Evolutionary conservation across 306 rosid species (phyloP).

Genomic region (Pyrus betulifolia): DNA sequence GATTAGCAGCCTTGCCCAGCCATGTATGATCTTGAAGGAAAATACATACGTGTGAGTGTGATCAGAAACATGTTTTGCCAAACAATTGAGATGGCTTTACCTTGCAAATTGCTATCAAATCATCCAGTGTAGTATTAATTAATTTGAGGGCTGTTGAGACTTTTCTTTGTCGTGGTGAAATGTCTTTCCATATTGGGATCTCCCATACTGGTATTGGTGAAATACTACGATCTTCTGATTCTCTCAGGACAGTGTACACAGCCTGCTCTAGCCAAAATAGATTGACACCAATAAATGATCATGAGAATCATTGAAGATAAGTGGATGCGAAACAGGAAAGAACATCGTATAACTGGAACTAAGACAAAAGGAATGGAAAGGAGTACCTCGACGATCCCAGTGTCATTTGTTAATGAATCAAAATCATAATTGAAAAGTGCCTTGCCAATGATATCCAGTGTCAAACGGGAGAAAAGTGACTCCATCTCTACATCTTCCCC

Average conservation of each 20-base stretch:
- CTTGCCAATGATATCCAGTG: constrained; percentile 87
- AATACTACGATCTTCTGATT: constrained; percentile 93
- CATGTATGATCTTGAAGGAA: neutral
- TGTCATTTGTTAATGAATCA: constrained; percentile 79
- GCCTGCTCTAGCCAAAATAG: constrained; percentile 62
- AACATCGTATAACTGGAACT: constrained; percentile 5
- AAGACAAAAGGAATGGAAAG: constrained; percentile 14
- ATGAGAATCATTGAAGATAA: constrained; percentile 10
- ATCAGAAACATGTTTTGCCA: neutral
- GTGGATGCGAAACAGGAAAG: constrained; percentile 3
- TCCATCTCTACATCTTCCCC: constrained; percentile 98
- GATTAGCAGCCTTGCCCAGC: constrained; percentile 14
- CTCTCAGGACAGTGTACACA: constrained; percentile 84
- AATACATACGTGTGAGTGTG: neutral
- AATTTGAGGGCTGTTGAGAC: constrained; percentile 83
- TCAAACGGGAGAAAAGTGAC: constrained; percentile 91
- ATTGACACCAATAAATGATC: constrained; percentile 22
- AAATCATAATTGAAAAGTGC: constrained; percentile 96
- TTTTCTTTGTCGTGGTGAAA: constrained; percentile 83
- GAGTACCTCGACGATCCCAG: constrained; percentile 90
- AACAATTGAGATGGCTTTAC: constrained; percentile 37
- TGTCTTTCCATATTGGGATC: constrained; percentile 93
- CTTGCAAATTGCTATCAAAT: constrained; percentile 82
- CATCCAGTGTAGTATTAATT: constrained; percentile 67
- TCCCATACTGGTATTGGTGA: constrained; percentile 93